phyloP scores from a whole-genome alignment of 1,284 basidiomycete genomes.

The Trichosporon ovoides region DNA sequence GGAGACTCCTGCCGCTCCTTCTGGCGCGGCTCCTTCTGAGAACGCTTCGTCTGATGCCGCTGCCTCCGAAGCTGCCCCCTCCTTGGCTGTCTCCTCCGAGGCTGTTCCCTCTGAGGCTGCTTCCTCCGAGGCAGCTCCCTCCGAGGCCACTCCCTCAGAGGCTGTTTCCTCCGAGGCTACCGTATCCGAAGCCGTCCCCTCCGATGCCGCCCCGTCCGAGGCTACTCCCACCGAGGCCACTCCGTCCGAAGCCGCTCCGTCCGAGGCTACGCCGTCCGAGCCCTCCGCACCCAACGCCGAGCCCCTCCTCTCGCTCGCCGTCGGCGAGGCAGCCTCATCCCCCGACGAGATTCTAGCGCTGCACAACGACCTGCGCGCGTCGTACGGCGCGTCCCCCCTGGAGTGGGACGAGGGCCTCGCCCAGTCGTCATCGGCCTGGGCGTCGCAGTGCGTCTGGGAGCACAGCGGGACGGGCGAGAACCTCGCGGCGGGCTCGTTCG shows the following conservation, averaged over 20 bases:
- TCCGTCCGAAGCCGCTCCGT: neutral
- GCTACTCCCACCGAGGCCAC: neutral
- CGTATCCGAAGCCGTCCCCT: neutral
- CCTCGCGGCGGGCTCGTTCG: slow-evolving; percentile 30
- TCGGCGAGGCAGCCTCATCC: slow-evolving; percentile 8
- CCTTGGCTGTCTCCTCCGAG: slow-evolving; percentile 24
- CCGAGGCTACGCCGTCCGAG: neutral
- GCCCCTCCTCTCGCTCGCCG: slow-evolving; percentile 2
- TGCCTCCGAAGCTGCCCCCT: slow-evolving; percentile 27
- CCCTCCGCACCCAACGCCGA: neutral
- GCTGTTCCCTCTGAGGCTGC: slow-evolving; percentile 25
- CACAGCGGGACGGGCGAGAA: slow-evolving; percentile 13
- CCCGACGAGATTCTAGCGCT: slow-evolving; percentile 22
- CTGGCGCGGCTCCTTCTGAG: slow-evolving; percentile 27
- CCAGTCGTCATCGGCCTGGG: slow-evolving; percentile 5
- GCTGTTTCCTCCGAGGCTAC: slow-evolving; percentile 11
- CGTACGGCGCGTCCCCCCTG: slow-evolving; percentile 21
- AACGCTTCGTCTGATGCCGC: neutral
- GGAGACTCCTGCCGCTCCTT: neutral
- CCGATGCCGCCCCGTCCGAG: neutral
- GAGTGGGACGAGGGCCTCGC: slow-evolving; percentile 16
- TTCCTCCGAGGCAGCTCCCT: slow-evolving; percentile 8
- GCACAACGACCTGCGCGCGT: slow-evolving; percentile 37
- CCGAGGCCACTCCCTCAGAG: slow-evolving; percentile 9
- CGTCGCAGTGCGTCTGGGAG: slow-evolving; percentile 3